Conservation (phyloP, 805 yeast species). For the Lachancea lanzarotensis region DNA sequence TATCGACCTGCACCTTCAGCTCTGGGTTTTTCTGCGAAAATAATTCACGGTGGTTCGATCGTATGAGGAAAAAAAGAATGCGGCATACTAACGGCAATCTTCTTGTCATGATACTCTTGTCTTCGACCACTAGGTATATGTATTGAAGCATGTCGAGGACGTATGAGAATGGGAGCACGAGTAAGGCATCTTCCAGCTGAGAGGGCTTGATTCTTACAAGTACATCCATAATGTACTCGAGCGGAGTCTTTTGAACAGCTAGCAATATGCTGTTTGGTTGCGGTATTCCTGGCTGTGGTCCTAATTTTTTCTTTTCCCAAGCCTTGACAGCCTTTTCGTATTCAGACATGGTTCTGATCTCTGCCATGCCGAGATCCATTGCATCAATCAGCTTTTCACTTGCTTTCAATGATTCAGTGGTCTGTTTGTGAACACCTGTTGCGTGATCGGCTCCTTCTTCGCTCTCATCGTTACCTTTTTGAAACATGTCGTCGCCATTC, state of each 20-base stretch:
- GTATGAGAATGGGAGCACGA: constrained; percentile 86
- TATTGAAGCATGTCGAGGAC: constrained; percentile 64
- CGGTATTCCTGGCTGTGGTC: constrained; percentile 52
- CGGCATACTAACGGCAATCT: constrained; percentile 63
- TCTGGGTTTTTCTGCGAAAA: constrained; percentile 58
- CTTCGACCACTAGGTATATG: constrained; percentile 66
- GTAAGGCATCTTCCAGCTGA: constrained; percentile 85
- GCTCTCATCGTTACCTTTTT: constrained; percentile 34
- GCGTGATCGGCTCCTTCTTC: constrained; percentile 47
- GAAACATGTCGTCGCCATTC: constrained; percentile 37
- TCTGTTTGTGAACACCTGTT: constrained; percentile 68
- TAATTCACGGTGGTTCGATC: constrained; percentile 72
- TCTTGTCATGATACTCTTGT: constrained; percentile 39
- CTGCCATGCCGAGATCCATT: constrained; percentile 71
- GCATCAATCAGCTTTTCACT: constrained; percentile 94
- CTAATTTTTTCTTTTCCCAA: constrained; percentile 38
- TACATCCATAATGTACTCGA: constrained; percentile 69
- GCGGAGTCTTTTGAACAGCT: constrained; percentile 67
- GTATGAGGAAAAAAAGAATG: constrained; percentile 66
- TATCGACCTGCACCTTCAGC: constrained; percentile 57
- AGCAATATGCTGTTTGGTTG: constrained; percentile 62
- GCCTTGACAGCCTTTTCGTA: constrained; percentile 39
- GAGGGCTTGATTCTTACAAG: constrained; percentile 67
- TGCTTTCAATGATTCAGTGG: constrained; percentile 85
- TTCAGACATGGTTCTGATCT: constrained; percentile 49